These are phyloP conservation scores for Paecilomyces dactylethromorphus DNA, from an alignment of 2,329 filamentous ascomycete genomes.

Conservation along the genomic window DNA sequence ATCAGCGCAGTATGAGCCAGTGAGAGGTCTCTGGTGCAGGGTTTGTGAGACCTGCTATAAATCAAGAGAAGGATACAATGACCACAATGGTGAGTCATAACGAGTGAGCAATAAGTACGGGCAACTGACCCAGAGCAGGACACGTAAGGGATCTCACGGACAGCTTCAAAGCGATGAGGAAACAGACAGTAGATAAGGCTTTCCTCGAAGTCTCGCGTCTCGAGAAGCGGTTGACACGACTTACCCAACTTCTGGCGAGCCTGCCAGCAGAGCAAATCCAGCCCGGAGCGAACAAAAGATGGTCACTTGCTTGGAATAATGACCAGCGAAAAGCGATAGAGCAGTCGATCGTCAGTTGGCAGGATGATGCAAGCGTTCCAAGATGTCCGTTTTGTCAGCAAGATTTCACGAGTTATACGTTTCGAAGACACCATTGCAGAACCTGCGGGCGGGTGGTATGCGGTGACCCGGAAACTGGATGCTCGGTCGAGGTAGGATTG, in stretches of 20 bases:
- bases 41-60: constrained; percentile 99
- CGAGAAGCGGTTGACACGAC: constrained; percentile 84
- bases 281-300: constrained; percentile 42
- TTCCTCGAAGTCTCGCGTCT: constrained; percentile 82
- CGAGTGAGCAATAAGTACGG: not conserved
- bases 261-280: constrained; percentile 60
- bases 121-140: constrained; percentile 7
- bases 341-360: constrained; percentile 90
- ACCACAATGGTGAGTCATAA: constrained; percentile 55
- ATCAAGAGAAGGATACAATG: constrained; percentile 90
- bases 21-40: constrained; percentile 84
- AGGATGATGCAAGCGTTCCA: constrained; percentile 74
- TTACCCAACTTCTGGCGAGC: constrained; percentile 76
- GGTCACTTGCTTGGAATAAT: constrained; percentile 58
- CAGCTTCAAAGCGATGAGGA: constrained; percentile 64
- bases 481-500: constrained; percentile 76
- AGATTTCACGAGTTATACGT: constrained; percentile 88
- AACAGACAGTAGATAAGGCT: constrained; percentile 73
- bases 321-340: constrained; percentile 75
- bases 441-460: constrained; percentile 92
- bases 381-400: constrained; percentile 94
- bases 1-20: constrained; percentile 81
- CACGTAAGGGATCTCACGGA: constrained; percentile 59
- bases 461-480: constrained; percentile 74
- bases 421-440: constrained; percentile 88